These are phyloP conservation scores for Escovopsis sp. DNA, from an alignment of 2,329 filamentous ascomycete species.

Conservation along the genomic window DNA sequence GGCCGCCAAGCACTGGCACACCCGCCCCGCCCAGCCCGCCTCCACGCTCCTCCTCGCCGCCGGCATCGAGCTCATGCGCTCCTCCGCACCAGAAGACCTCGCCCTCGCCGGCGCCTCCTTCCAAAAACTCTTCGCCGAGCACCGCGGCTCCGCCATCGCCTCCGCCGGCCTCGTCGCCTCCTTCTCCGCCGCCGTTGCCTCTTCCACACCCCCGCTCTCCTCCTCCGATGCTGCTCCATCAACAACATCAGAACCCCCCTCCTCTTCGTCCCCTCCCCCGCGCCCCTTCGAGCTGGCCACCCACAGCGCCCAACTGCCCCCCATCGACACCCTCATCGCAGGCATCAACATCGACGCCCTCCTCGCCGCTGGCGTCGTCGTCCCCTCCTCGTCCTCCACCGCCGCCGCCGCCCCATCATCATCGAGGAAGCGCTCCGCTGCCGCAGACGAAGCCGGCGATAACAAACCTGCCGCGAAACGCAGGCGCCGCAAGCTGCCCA, in stretches of 20 bases:
- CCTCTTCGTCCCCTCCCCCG: slow-evolving; percentile 25
- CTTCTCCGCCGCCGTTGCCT: slow-evolving; percentile 50
- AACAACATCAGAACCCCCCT: no score
- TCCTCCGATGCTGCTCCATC: no score
- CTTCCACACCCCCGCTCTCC: no score
- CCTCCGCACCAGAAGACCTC: slow-evolving; percentile 52
- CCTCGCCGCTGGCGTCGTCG: slow-evolving; percentile 46
- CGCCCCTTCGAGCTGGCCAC: slow-evolving; percentile 30
- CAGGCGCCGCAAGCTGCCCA: slow-evolving; percentile 49
- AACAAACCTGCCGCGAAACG: slow-evolving; percentile 36
- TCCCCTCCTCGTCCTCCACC: slow-evolving; percentile 21
- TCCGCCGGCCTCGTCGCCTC: slow-evolving; percentile 78
- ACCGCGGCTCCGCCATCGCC: slow-evolving; percentile 52
- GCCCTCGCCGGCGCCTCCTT: slow-evolving; percentile 65
- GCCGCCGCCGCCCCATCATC: no score
- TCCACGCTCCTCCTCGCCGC: slow-evolving; percentile 65
- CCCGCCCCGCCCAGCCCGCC: slow-evolving; percentile 30
- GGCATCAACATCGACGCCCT: slow-evolving; percentile 47
- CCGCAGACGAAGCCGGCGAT: slow-evolving; percentile 14
- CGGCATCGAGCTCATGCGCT: slow-evolving; percentile 68
- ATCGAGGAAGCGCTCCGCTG: slow-evolving; percentile 32
- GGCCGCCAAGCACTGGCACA: slow-evolving; percentile 69
- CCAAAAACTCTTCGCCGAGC: slow-evolving; percentile 47
- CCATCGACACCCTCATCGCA: slow-evolving; percentile 44
- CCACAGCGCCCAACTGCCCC: slow-evolving; percentile 41